phyloP scores from a whole-genome alignment of 2,329 filamentous ascomycete genomes.

The Aureobasidium vineae region DNA sequence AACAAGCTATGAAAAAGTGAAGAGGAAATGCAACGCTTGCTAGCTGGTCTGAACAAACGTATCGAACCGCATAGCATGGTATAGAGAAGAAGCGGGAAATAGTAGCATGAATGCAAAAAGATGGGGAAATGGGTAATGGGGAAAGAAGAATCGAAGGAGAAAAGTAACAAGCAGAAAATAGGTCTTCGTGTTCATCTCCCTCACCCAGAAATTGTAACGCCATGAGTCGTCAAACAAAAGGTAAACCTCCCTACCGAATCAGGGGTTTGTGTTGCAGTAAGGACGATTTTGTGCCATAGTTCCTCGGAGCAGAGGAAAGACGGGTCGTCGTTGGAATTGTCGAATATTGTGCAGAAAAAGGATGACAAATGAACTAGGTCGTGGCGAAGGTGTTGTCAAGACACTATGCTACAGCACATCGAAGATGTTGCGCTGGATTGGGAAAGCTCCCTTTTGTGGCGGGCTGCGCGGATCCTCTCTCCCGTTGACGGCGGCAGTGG shows the following conservation, averaged over 20 bases:
- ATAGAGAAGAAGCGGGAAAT: conserved; percentile 7
- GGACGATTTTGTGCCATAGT: background rate
- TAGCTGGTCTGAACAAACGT: background rate
- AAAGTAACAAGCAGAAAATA: background rate
- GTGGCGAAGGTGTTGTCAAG: background rate
- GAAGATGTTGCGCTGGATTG: conserved; percentile 75
- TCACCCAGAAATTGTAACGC: conserved; percentile 12
- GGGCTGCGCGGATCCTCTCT: conserved; percentile 70
- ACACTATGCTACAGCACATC: conserved; percentile 62
- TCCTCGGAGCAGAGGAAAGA: background rate
- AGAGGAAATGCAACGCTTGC: conserved; percentile 15
- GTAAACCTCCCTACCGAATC: background rate
- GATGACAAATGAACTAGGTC: conserved; percentile 10
- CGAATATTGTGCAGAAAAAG: conserved; percentile 22
- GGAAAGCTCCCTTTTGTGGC: conserved; percentile 68
- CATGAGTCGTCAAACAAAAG: conserved; percentile 17
- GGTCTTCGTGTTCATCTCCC: conserved; percentile 16
- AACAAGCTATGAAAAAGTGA: background rate
- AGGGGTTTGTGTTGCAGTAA: background rate
- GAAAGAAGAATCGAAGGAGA: conserved; percentile 6
- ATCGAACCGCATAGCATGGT: conserved; percentile 12
- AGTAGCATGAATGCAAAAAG: background rate
- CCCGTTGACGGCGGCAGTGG: conserved; percentile 53
- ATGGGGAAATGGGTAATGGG: background rate
- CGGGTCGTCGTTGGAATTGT: conserved; percentile 8